Percentiles rank a stretch among this genome's conserved stretches.
Evolutionary conservation across 2,329 filamentous ascomycete genomes (phyloP).

Genomic region (Aureobasidium pullulans): DNA sequence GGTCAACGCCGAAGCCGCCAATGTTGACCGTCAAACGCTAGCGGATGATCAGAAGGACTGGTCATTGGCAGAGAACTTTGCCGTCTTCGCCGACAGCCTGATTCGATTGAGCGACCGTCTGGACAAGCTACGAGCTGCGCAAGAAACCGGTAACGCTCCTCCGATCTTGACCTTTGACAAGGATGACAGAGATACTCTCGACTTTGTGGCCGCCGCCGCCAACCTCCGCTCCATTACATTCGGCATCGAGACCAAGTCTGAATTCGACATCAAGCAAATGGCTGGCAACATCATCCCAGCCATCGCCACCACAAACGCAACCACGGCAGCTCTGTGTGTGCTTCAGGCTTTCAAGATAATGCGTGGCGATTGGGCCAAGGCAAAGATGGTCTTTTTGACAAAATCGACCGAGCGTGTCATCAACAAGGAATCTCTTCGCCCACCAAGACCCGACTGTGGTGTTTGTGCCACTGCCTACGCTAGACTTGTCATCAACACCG

Average conservation of each 20-base stretch:
- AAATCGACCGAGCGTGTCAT: constrained; percentile 54
- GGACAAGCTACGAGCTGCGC: constrained; percentile 52
- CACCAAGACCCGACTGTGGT: constrained; percentile 73
- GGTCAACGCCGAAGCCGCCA: constrained; percentile 35
- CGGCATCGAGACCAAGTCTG: constrained; percentile 76
- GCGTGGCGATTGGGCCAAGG: constrained; percentile 59
- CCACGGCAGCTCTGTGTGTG: constrained; percentile 87
- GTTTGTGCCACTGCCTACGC: constrained; percentile 72
- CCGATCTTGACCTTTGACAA: constrained; percentile 87
- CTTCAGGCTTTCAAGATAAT: constrained; percentile 89
- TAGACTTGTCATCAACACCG: constrained; percentile 60
- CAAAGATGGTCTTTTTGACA: constrained; percentile 80
- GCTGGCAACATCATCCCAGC: constrained; percentile 98
- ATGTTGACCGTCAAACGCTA: constrained; percentile 13
- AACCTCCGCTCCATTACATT: constrained; percentile 89
- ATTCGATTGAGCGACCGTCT: constrained; percentile 68
- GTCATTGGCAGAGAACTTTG: constrained; percentile 75
- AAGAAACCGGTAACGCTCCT: constrained; percentile 37
- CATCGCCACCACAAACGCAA: constrained; percentile 96
- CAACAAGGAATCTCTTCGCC: constrained; percentile 46
- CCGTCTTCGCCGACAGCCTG: constrained; percentile 80
- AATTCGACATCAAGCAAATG: constrained; percentile 98
- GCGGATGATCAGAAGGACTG: constrained; percentile 66
- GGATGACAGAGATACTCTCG: constrained; percentile 87
- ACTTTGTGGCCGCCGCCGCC: constrained; percentile 85